phyloP scores from a whole-genome alignment of 2,329 filamentous ascomycete genomes.

The Botryotinia globosa region DNA sequence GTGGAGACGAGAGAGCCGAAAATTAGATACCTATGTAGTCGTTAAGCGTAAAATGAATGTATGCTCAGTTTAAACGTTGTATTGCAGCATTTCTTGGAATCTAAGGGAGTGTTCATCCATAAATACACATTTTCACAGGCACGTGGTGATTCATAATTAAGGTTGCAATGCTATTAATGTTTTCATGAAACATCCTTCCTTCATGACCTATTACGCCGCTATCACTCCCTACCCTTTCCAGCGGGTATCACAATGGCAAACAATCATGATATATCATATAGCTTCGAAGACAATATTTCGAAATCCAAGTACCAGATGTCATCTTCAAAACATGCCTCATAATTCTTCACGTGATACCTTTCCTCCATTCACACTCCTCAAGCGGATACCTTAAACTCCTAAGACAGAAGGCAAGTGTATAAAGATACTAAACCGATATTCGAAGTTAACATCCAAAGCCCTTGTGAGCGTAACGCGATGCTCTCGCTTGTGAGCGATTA shows the following conservation, averaged over 20 bases:
- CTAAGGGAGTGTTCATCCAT: not conserved
- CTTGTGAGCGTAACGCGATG: not conserved
- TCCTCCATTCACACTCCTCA: not conserved
- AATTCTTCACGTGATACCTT: not conserved
- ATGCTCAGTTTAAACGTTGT: not conserved
- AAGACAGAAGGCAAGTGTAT: not conserved
- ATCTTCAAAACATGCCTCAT: not conserved
- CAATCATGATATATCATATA: not conserved
- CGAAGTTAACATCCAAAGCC: not conserved
- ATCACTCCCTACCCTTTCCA: too few relatives aligned
- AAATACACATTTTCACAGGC: not conserved
- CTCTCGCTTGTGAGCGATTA: not conserved
- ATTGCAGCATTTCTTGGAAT: not conserved
- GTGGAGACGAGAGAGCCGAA: not conserved
- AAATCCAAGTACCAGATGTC: not conserved
- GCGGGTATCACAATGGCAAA: not conserved
- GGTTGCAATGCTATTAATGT: not conserved
- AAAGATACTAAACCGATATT: not conserved
- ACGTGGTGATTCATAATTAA: not conserved
- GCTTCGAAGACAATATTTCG: not conserved
- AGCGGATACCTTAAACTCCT: not conserved
- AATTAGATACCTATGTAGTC: conserved; percentile 1
- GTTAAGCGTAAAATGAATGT: not conserved
- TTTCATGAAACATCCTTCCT: not conserved
- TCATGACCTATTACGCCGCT: not conserved